Conservation (phyloP, 2,329 filamentous ascomycete genomes). For the Aspergillus felis region DNA sequence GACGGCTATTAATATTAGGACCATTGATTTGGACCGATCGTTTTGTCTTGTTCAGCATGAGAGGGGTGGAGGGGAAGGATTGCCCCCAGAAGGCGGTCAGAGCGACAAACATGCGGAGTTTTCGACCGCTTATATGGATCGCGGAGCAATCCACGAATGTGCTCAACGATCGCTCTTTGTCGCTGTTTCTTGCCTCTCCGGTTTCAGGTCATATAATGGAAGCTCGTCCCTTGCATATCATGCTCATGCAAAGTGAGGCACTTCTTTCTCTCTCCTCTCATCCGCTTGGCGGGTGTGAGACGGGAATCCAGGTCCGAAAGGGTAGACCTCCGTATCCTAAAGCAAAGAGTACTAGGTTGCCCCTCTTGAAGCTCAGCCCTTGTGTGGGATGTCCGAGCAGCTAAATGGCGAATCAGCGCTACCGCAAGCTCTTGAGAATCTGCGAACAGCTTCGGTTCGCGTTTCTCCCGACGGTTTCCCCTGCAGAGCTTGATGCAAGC, state of each 20-base stretch:
- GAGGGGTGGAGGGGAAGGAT: neutral
- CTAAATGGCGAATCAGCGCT: neutral
- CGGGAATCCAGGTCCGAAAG: neutral
- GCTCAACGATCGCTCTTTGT: neutral
- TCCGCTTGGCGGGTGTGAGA: neutral
- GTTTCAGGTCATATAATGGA: neutral
- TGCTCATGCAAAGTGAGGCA: neutral
- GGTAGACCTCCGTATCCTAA: neutral
- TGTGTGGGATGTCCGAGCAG: neutral
- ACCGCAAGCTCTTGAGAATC: neutral
- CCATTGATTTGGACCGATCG: neutral
- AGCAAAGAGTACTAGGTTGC: neutral
- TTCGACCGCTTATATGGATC: neutral
- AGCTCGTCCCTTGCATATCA: neutral
- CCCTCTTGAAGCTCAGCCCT: neutral
- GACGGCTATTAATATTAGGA: neutral
- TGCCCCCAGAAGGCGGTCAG: neutral
- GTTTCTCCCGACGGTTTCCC: neutral
- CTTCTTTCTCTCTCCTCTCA: neutral
- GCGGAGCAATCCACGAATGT: neutral
- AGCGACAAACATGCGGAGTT: neutral
- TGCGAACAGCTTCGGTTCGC: neutral
- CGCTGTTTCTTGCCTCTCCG: neutral
- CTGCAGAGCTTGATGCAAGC: neutral
- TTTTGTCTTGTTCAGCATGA: neutral